Evolutionary conservation across 352 stramenopile genomes (phyloP).

Genomic region (Globisporangium abappressorium): DNA sequence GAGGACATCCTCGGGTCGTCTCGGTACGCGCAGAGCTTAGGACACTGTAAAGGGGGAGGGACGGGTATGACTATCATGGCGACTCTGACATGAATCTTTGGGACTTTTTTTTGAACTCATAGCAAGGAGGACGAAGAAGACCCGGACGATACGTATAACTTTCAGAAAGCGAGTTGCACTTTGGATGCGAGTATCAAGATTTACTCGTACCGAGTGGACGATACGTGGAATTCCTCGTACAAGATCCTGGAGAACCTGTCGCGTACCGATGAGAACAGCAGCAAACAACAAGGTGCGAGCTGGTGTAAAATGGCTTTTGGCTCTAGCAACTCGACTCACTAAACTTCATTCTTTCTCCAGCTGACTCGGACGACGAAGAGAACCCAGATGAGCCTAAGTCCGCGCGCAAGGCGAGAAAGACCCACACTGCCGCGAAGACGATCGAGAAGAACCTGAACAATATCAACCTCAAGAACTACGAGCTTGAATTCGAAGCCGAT

Average conservation of each 20-base stretch:
- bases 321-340: not conserved
- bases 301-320: not conserved
- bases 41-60: not conserved
- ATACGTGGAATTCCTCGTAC: constrained; percentile 96
- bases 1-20: constrained; percentile 88
- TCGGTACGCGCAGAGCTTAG: constrained; percentile 29
- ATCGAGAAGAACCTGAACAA: constrained; percentile 89
- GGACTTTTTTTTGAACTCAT: not conserved
- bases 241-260: constrained; percentile 98
- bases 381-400: constrained; percentile 26
- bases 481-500: constrained; percentile 87
- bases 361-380: constrained; percentile 27
- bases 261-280: constrained; percentile 52
- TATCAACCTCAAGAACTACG: constrained; percentile 85
- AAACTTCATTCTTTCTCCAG: not conserved
- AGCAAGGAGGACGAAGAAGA: constrained; percentile 33
- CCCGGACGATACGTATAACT: constrained; percentile 88
- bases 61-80: not conserved
- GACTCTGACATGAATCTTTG: not conserved
- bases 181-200: constrained; percentile 99
- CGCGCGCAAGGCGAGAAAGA: constrained; percentile 44
- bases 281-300: constrained; percentile 32
- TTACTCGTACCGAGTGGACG: constrained; percentile 98
- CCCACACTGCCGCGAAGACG: constrained; percentile 47
- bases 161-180: constrained; percentile 97